phyloP scores from a whole-genome alignment of 169 alveolate species.

The Cryptosporidium parvum region DNA sequence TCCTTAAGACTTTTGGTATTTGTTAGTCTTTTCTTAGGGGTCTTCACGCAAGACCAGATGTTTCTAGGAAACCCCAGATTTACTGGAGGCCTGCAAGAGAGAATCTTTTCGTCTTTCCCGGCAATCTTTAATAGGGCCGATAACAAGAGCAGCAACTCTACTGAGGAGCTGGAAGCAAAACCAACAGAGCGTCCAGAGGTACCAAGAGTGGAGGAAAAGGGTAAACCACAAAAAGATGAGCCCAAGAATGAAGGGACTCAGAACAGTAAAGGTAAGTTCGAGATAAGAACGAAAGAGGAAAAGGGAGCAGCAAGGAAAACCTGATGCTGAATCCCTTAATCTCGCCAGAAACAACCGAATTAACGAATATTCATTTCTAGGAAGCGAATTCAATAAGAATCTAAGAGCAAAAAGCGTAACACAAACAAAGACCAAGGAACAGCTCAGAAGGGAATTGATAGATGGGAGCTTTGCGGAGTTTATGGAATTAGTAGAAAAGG shows the following conservation, averaged over 20 bases:
- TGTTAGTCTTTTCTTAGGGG: background rate
- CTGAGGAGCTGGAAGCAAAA: too few relatives aligned
- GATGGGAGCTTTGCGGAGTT: slow-evolving; percentile 30
- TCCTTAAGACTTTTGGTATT: background rate
- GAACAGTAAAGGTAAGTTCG: background rate
- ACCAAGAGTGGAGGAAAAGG: background rate
- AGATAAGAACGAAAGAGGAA: background rate
- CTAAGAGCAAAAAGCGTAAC: slow-evolving; percentile 7
- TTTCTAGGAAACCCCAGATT: background rate
- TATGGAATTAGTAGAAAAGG: slow-evolving; percentile 42
- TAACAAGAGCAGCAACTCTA: background rate
- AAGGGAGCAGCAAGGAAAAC: background rate
- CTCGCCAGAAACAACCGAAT: background rate
- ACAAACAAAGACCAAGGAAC: slow-evolving; percentile 9
- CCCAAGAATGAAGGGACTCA: background rate
- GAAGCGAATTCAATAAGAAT: background rate
- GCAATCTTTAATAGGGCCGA: background rate
- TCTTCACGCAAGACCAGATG: background rate
- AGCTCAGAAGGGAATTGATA: slow-evolving; percentile 40
- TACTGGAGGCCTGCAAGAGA: background rate
- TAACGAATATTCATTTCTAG: background rate
- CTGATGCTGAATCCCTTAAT: background rate
- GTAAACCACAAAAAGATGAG: too few relatives aligned
- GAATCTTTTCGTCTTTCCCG: background rate
- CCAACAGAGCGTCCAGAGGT: background rate